Evolutionary conservation across 2,329 filamentous ascomycete species (phyloP), one percentile per base, ranked within the genome.

Genomic region (Penicillium frequentans): DNA sequence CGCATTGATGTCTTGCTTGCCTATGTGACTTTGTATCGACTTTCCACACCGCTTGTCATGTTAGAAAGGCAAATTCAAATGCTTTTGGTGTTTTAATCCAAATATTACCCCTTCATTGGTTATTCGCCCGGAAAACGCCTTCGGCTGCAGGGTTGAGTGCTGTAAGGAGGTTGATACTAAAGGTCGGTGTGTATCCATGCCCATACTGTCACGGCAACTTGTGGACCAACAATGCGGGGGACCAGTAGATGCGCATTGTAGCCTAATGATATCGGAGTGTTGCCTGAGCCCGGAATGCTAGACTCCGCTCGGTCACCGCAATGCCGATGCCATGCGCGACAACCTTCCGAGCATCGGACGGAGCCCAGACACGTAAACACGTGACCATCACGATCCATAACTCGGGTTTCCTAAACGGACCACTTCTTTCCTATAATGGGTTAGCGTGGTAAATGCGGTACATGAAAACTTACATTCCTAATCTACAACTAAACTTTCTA

Each of bases 221-320:
- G 29, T 37, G 9, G 23, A 44, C 54, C 54, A 55, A 39, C 27
- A 23, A 53, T 57, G 52, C 52, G 52, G 52, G 35, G 44, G 16
- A 14, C 29, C 24, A 47, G 27, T 31, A 53, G 42, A 49, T 54
- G 49, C 14, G 31, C 31, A 33, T 16, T 33, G 31, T 57, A 53
- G 21, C 23, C 13, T 31, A n/a, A 27, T 46, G 31, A 47, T 29
- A 31, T n/a, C 27, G 43, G 26, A 45, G 53, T 31, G 29, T 63
- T 57, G 59, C 56, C 58, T 62, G 62, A 63, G 60, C 48, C 49
- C 60, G 63, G 63, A 63, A 65, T 61, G 42, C 19, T 49, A 49
- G 29, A 49, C 52, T 55, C 57, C 62, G 51, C 47, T 45, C 51
- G 58, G 48, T 19, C 19, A n/a, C 9, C 23, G 21, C 11, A 21